Base-by-base conservation (phyloP, 805 yeast genomes). In the Wilhelminamyces savonicus region DNA sequence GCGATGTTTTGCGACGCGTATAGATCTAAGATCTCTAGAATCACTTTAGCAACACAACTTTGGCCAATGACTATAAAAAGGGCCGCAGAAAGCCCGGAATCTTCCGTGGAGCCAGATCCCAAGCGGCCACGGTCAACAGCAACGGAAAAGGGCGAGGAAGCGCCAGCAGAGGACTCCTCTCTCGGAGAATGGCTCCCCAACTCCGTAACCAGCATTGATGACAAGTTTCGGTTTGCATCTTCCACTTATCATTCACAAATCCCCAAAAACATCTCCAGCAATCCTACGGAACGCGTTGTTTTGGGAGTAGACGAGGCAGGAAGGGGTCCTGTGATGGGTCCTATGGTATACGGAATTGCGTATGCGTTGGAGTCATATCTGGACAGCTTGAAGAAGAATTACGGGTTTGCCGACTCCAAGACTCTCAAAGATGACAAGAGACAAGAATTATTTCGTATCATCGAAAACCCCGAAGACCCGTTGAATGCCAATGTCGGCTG, bases 221-320 rank as follows among this genome's bases (percentile, higher is more conserved):
- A n/a, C n/a, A n/a, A n/a, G n/a, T n/a, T n/a, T n/a, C n/a, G 37
- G 3, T 61, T 62, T 29, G 49, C 52, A 8, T 62, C 82, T 2
- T 48, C 67, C 11, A 69, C 83, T 0, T 73, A 64, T 43, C 58
- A 53, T 24, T 66, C 83, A 0, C 59, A 54, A 0, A 55, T 78
- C 2, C 87, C 87, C 1, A 29, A 25, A 3, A 36, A 26, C 7
- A 49, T 74, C 13, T 20, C 31, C 9, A 47, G 46, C 9, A 38
- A 28, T 23, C 58, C 63, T 2, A 34, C 41, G 2, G 61, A 54
- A 9, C 62, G 69, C 0, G 69, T 78, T 2, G 67, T 78, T 7
- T 56, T 92, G 8, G 99, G 99, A 1, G 95, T 92, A 1, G 99
- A 92, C 54, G 99, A 92, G 52, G 99, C 99, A 0, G 99, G 99